These are phyloP conservation scores for Talaromyces sp. DNA, from an alignment of 2,329 filamentous ascomycete genomes.

Conservation along the genomic window DNA sequence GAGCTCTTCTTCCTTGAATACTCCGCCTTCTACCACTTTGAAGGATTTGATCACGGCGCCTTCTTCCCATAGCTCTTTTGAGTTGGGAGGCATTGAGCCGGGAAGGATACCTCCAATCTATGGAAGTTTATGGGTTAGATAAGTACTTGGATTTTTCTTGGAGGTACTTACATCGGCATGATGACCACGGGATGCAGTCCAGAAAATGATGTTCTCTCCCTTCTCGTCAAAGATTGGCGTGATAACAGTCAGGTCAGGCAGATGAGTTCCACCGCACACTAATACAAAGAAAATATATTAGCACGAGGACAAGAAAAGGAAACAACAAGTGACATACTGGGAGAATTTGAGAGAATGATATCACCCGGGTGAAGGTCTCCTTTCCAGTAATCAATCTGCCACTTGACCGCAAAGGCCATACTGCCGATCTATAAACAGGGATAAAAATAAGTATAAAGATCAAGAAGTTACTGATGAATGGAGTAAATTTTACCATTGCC, in stretches of 20 bases:
- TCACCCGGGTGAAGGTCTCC: conserved; percentile 66
- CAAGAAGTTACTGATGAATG: too few relatives aligned
- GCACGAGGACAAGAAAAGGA: not conserved
- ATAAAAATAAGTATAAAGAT: too few relatives aligned
- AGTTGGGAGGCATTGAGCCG: conserved; percentile 35
- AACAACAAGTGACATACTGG: not conserved
- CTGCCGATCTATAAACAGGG: not conserved
- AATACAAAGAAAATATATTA: not conserved
- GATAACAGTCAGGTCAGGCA: conserved; percentile 6
- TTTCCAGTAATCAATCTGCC: conserved; percentile 52
- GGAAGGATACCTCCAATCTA: conserved; percentile 13
- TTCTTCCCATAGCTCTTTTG: conserved; percentile 33
- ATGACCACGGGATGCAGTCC: conserved; percentile 4
- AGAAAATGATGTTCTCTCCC: conserved; percentile 3
- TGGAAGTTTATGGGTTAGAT: not conserved
- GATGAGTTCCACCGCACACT: conserved; percentile 2
- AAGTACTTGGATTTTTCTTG: too few relatives aligned
- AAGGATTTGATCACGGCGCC: conserved; percentile 31
- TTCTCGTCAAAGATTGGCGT: conserved; percentile 4
- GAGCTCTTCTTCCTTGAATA: conserved; percentile 31
- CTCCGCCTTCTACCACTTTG: conserved; percentile 25
- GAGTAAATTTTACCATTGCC: not conserved
- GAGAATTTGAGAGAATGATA: conserved; percentile 55
- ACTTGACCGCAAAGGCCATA: conserved; percentile 7
- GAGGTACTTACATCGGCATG: conserved; percentile 1